These are phyloP conservation scores for Trichophyton equinum DNA, from an alignment of 2,329 filamentous ascomycete species.

Conservation along the genomic window DNA sequence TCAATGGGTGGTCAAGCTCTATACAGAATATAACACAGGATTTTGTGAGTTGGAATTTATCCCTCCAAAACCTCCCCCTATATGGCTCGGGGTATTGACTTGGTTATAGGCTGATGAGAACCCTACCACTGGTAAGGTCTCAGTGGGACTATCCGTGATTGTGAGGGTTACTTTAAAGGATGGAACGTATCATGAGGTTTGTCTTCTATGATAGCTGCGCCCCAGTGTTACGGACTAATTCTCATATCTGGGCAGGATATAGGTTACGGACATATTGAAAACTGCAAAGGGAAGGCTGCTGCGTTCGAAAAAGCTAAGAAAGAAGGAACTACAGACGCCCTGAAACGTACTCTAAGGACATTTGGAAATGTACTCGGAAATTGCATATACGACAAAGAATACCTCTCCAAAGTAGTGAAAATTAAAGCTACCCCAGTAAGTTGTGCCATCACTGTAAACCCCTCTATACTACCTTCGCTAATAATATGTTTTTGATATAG, in stretches of 20 bases:
- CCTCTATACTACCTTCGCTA: neutral
- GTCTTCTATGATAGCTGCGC: constrained; percentile 1
- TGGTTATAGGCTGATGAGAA: constrained; percentile 59
- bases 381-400: constrained; percentile 95
- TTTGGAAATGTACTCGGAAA: constrained; percentile 98
- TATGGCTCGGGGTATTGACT: neutral
- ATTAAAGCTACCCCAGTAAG: constrained; percentile 60
- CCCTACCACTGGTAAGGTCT: constrained; percentile 63
- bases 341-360: constrained; percentile 78
- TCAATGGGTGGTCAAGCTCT: constrained; percentile 95
- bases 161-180: constrained; percentile 81
- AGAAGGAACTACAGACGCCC: constrained; percentile 84
- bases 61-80: neutral
- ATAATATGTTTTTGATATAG: constrained; percentile 12
- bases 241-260: constrained; percentile 49
- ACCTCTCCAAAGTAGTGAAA: constrained; percentile 77
- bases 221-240: neutral
- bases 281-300: constrained; percentile 84
- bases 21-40: constrained; percentile 92
- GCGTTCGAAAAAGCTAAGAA: constrained; percentile 99
- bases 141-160: constrained; percentile 76
- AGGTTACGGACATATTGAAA: constrained; percentile 92
- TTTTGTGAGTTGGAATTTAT: constrained; percentile 46
- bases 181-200: constrained; percentile 81
- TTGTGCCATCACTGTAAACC: neutral